phyloP scores from a whole-genome alignment of 305 asterid genomes.

The Fraxinus platypoda region DNA sequence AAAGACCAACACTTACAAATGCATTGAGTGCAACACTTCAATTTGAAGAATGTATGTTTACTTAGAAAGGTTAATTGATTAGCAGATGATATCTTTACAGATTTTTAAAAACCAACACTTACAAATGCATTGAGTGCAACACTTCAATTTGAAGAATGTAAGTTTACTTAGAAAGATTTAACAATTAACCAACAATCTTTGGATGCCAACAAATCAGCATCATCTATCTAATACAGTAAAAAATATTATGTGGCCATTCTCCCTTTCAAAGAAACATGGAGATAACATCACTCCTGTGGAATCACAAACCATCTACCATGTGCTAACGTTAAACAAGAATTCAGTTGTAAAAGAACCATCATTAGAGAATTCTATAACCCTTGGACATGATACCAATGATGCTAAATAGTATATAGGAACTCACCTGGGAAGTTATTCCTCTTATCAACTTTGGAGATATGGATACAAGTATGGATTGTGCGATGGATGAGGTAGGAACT shows the following conservation, averaged over 20 bases:
- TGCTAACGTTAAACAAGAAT: neutral
- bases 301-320: neutral
- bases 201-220: constrained; percentile 9
- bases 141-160: neutral
- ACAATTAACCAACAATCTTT: constrained; percentile 4
- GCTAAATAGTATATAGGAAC: constrained; percentile 5
- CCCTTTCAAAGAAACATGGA: neutral
- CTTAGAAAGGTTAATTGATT: neutral
- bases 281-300: constrained; percentile 9
- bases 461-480: constrained; percentile 71
- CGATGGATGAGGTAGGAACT: constrained; percentile 76
- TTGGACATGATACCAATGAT: neutral
- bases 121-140: constrained; percentile 10
- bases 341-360: neutral
- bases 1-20: neutral
- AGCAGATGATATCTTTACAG: neutral
- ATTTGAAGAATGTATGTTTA: neutral
- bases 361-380: neutral
- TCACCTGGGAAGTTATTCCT: constrained; percentile 67
- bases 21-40: constrained; percentile 13
- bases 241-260: neutral
- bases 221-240: neutral
- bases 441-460: constrained; percentile 80
- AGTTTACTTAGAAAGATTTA: neutral
- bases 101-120: neutral